Evolutionary conservation across 2,329 filamentous ascomycete genomes (phyloP), one percentile per base, ranked within the genome.

Genomic region (Fusarium mundagurra): DNA sequence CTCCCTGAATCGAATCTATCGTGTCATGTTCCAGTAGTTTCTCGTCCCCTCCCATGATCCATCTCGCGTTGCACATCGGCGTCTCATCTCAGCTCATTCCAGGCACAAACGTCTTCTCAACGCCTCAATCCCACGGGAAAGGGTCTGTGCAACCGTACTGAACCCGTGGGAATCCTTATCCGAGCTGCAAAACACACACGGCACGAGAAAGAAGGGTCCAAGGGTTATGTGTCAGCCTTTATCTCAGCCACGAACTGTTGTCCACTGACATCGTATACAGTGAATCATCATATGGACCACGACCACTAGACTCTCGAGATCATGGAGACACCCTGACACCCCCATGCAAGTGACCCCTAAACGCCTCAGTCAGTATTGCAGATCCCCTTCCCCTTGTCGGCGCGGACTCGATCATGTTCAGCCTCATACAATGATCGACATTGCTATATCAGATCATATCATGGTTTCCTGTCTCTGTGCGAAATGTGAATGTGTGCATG

Each of bases 1-100:
- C 48, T 27, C 63, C 68, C 54, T 63, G 44, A 57, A 45, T 57
- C 47, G 24, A 39, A 11, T 31, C 50, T 72, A 51, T 31, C 48
- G 60, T 72, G 51, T 44, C 29, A 60, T 39, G 45, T 69, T 69
- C 67, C 53, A 69, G 71, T 65, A 71, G 29, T 44, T 65, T 34
- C 55, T 54, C 62, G 14, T 34, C 38, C 39, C 33, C 58, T 64
- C 34, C 34, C 41, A 38, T 38, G 36, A 38, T 38, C 36, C 36
- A 39, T 53, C 36, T 41, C 14, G n/a, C 20, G 61, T 57, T 73
- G 55, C 64, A 72, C 54, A 69, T 20, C 27, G 8, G 48, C 38
- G 64, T 64, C 72, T 72, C 68, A 70, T 61, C 31, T 63, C 71
- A 65, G 62, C 59, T 57, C 72, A 74, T 69, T 64, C 69, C 72